Evolutionary conservation across 2,329 filamentous ascomycete genomes (phyloP), one percentile per base, ranked within the genome.

Genomic region (Verticillium klebahnii): DNA sequence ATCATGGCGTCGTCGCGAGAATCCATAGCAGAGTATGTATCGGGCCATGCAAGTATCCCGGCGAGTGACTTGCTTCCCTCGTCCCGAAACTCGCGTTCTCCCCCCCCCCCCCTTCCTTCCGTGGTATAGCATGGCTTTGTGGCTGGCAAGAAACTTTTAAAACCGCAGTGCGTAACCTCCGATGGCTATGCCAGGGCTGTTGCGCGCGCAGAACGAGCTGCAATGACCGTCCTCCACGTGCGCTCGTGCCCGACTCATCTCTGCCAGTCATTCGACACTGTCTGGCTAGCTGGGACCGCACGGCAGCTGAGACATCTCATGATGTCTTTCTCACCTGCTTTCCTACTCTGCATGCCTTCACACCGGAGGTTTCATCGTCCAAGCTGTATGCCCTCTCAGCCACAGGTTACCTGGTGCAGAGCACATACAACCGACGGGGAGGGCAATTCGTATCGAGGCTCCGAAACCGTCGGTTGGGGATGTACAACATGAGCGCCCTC

Each of bases 361-460:
- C 11, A 52, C 19, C 45, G 45, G 45, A 52, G 45, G 45, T 52
- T 52, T 52, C 45, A 52, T 52, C 9, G 15, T 45, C 39, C 39
- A 52, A 52, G 17, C 25, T 29, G 45, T 19, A 45, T 52, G n/a
- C 5, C n/a, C 19, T 25, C 45, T 8, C 15, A 52, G 45, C 45
- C 45, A 52, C 45, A 11, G 45, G 15, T 25, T 39, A n/a, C 36
- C 57, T 58, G 56, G 59, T 52, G 57, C 19, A 31, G 15, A 56
- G 32, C 29, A 56, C 25, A 23, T 11, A 36, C 4, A 5, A 6
- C 5, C 29, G 2, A 40, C 45, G 0, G 34, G 23, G 29, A 61
- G 56, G 61, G 63, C 58, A 64, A 45, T 61, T 64, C 63, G 63
- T 64, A 64, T 64, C 63, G 63, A 64, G 55, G 63, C 56, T 58